Conservation (phyloP, 352 stramenopile genomes). For the Pythium inflatum region DNA sequence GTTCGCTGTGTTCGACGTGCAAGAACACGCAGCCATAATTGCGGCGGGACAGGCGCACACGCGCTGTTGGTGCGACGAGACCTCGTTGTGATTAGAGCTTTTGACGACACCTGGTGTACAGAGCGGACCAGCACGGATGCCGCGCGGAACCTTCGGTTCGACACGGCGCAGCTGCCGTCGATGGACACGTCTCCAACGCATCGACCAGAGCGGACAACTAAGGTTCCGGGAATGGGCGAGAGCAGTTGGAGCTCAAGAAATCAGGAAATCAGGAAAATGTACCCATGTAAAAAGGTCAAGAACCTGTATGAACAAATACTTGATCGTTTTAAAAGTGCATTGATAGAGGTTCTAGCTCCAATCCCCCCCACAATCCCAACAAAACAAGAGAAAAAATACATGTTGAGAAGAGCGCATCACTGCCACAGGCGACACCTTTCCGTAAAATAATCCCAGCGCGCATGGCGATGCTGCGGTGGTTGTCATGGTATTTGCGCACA, state of each 20-base stretch:
- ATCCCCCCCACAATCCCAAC: background rate
- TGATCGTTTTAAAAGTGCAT: background rate
- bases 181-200: background rate
- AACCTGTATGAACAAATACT: background rate
- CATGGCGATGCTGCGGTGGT: background rate
- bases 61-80: background rate
- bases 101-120: background rate
- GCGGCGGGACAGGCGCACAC: too few relatives aligned
- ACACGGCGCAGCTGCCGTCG: conserved; percentile 11
- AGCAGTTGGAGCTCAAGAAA: background rate
- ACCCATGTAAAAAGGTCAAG: background rate
- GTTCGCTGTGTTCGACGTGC: too few relatives aligned
- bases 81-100: background rate
- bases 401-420: background rate
- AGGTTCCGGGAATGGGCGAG: background rate
- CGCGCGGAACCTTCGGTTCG: background rate
- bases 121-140: conserved; percentile 7
- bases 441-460: too few relatives aligned
- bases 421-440: too few relatives aligned
- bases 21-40: too few relatives aligned
- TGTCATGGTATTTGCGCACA: background rate
- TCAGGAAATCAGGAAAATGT: background rate
- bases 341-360: background rate
- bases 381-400: background rate
- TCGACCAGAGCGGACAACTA: background rate